Conservation (phyloP, 805 yeast species). For the Pichia exigua region DNA sequence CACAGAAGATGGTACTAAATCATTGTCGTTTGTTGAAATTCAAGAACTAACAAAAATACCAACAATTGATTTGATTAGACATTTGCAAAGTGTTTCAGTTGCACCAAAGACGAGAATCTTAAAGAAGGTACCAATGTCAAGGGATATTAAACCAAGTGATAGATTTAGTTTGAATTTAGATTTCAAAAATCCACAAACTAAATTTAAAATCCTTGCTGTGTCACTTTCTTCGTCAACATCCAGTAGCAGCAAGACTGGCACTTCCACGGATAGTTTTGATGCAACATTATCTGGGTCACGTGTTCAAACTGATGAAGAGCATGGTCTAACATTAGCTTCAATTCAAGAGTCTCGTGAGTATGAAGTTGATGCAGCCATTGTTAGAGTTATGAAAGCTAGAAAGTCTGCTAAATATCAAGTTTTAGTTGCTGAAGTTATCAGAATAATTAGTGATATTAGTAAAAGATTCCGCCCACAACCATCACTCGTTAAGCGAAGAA, state of each 20-base stretch:
- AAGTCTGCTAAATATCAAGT: constrained; percentile 55
- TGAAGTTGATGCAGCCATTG: constrained; percentile 79
- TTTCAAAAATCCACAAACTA: constrained; percentile 59
- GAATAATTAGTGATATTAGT: constrained; percentile 42
- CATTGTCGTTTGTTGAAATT: constrained; percentile 56
- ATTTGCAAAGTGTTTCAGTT: constrained; percentile 70
- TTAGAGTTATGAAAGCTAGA: constrained; percentile 77
- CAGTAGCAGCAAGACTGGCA: neutral
- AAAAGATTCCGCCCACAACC: constrained; percentile 66
- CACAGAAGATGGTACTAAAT: constrained; percentile 25
- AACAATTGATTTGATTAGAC: constrained; percentile 61
- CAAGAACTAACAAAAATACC: constrained; percentile 64
- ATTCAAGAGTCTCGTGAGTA: constrained; percentile 56
- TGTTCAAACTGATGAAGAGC: constrained; percentile 46
- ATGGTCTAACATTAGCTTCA: constrained; percentile 44
- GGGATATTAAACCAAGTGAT: constrained; percentile 58
- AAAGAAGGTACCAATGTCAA: constrained; percentile 65
- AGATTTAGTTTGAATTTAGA: constrained; percentile 57
- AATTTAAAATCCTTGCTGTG: constrained; percentile 70
- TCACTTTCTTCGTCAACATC: constrained; percentile 24
- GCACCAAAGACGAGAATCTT: constrained; percentile 77
- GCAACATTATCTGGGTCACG: constrained; percentile 17
- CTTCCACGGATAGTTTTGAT: constrained; percentile 1
- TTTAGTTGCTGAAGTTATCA: constrained; percentile 49
- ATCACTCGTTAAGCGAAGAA: constrained; percentile 56